These are phyloP conservation scores for Aethionema arabicum DNA, from an alignment of 345 rosid species.

Conservation along the genomic window DNA sequence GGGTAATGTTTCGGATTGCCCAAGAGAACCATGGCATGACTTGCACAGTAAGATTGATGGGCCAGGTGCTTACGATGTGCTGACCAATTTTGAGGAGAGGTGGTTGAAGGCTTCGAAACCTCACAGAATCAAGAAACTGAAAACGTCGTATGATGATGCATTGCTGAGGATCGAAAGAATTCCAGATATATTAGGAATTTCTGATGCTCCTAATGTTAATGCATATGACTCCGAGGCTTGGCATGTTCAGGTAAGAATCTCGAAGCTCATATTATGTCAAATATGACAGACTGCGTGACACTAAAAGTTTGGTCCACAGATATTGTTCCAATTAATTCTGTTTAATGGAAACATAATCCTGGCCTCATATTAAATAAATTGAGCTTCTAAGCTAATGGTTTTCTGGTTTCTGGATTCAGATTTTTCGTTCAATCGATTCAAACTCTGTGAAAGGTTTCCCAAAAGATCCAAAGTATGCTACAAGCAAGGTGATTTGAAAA, in stretches of 20 bases:
- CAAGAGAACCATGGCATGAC: slow-evolving; percentile 99
- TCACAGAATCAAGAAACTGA: slow-evolving; percentile 70
- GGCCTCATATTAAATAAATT: neutral
- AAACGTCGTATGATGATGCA: slow-evolving; percentile 74
- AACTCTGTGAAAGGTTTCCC: slow-evolving; percentile 88
- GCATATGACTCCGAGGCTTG: slow-evolving; percentile 71
- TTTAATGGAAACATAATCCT: neutral
- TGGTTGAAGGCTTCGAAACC: slow-evolving; percentile 88
- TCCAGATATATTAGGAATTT: slow-evolving; percentile 68
- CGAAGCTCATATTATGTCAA: slow-evolving; percentile 4
- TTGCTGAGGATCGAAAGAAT: slow-evolving; percentile 73
- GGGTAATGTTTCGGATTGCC: slow-evolving; percentile 73
- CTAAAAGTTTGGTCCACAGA: slow-evolving; percentile 7
- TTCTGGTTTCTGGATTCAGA: slow-evolving; percentile 45
- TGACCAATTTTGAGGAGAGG: slow-evolving; percentile 91
- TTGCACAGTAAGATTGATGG: slow-evolving; percentile 89
- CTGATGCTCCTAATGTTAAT: slow-evolving; percentile 48
- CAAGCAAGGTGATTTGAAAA: slow-evolving; percentile 53
- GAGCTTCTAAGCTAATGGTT: slow-evolving; percentile 11
- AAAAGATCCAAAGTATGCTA: slow-evolving; percentile 80
- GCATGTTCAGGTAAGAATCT: slow-evolving; percentile 81
- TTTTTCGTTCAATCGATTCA: slow-evolving; percentile 94
- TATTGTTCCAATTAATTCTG: neutral
- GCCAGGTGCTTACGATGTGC: slow-evolving; percentile 95
- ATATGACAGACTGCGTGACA: neutral